A percentile compares a stretch with the other conserved stretches of the same genome.
phyloP scores from a whole-genome alignment of 768 basidiomycete species.

The Hydnomerulius pinastri region DNA sequence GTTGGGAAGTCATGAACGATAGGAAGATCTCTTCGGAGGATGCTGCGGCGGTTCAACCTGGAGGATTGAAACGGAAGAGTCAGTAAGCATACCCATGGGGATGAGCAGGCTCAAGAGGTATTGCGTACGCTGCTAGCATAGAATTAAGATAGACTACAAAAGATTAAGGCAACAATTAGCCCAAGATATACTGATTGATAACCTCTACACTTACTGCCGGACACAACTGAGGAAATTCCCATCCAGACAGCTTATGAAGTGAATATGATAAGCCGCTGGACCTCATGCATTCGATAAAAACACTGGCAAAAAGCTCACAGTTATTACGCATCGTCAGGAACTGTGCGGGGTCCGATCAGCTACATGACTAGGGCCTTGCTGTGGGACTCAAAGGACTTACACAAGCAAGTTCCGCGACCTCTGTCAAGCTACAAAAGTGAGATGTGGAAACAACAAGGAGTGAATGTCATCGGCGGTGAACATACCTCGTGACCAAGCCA shows the following conservation, averaged over 20 bases:
- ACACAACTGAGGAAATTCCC: background rate
- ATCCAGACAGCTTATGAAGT: conserved; percentile 4
- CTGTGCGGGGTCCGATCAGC: background rate
- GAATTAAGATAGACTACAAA: background rate
- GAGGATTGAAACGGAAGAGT: too few relatives aligned
- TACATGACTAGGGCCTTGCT: too few relatives aligned
- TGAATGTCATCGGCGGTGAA: too few relatives aligned
- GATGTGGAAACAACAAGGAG: background rate
- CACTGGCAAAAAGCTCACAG: background rate
- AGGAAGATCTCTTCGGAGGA: background rate
- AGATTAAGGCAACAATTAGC: background rate
- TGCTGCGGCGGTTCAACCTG: background rate
- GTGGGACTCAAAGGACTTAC: background rate
- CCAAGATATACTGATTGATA: background rate
- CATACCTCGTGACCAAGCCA: background rate
- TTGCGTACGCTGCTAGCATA: background rate
- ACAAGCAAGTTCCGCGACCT: background rate
- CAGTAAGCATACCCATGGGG: too few relatives aligned
- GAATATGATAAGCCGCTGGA: too few relatives aligned
- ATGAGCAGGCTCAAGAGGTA: too few relatives aligned
- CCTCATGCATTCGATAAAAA: background rate
- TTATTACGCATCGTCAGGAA: conserved; percentile 3
- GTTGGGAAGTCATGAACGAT: background rate
- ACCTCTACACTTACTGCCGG: background rate
- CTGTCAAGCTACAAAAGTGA: background rate